These are phyloP conservation scores for Cystobasidium tubakii DNA, from an alignment of 768 basidiomycete species.

Conservation along the genomic window DNA sequence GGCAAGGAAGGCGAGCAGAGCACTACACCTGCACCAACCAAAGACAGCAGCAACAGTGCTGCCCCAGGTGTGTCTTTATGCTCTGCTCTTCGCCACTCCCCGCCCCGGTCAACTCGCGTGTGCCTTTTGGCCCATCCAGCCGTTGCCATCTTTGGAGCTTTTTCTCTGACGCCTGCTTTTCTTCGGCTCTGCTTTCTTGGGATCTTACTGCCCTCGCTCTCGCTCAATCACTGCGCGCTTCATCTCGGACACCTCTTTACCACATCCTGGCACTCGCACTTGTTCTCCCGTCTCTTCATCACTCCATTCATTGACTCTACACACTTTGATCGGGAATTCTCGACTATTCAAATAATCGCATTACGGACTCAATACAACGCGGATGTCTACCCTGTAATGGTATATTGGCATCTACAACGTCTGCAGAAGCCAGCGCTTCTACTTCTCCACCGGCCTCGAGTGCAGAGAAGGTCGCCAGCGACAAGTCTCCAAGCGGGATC, in stretches of 20 bases:
- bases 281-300: neutral
- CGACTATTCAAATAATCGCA: neutral
- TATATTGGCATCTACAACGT: neutral
- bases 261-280: no score
- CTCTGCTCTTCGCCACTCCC: neutral
- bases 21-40: no score
- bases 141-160: neutral
- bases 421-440: neutral
- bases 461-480: neutral
- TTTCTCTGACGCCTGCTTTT: neutral
- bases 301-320: neutral
- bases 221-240: no score
- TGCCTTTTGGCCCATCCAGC: neutral
- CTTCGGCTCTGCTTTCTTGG: neutral
- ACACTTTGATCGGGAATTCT: neutral
- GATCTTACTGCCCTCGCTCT: no score
- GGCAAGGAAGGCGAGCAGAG: no score
- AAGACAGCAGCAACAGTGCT: neutral
- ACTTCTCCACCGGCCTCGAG: neutral
- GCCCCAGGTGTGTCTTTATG: neutral
- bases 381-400: neutral
- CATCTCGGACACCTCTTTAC: no score
- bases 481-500: conserved; percentile 1
- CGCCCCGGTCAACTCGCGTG: neutral
- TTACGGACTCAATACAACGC: neutral